Conservation (phyloP, 768 basidiomycete genomes). For the Clavaria fumosa region DNA sequence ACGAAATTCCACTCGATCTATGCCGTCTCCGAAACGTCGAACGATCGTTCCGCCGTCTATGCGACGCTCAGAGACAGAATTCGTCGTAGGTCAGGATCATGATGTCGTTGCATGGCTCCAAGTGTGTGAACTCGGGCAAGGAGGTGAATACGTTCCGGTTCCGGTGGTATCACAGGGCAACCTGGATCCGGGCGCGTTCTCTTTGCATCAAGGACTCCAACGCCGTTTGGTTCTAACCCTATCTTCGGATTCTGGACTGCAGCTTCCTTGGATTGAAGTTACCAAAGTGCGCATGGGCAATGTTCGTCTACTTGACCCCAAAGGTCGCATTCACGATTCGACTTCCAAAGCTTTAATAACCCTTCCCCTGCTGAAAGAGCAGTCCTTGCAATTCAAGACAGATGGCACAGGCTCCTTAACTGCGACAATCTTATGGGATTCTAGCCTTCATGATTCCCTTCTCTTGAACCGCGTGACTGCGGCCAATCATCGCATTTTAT, state of each 20-base stretch:
- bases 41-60: constrained; percentile 44
- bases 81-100: constrained; percentile 74
- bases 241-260: constrained; percentile 76
- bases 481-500: constrained; percentile 58
- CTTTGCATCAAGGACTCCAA: constrained; percentile 87
- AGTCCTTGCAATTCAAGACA: constrained; percentile 56
- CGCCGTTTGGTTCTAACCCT: constrained; percentile 63
- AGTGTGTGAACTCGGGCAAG: constrained; percentile 71
- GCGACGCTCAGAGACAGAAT: constrained; percentile 88
- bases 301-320: constrained; percentile 70
- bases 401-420: constrained; percentile 69
- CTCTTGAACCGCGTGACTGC: constrained; percentile 78
- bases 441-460: constrained; percentile 74
- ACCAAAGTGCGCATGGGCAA: constrained; percentile 67
- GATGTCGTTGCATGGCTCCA: constrained; percentile 85
- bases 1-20: constrained; percentile 25
- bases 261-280: constrained; percentile 78
- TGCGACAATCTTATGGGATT: constrained; percentile 81
- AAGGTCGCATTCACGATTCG: constrained; percentile 70
- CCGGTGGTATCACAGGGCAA: constrained; percentile 62
- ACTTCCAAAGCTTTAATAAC: constrained; percentile 55
- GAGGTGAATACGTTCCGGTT: constrained; percentile 73
- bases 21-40: constrained; percentile 24
- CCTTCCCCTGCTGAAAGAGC: constrained; percentile 59
- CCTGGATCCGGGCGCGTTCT: constrained; percentile 76